Percentiles rank a stretch among this genome's conserved stretches.
phyloP scores from a whole-genome alignment of 2,329 filamentous ascomycete genomes.

The Alternaria sp. region DNA sequence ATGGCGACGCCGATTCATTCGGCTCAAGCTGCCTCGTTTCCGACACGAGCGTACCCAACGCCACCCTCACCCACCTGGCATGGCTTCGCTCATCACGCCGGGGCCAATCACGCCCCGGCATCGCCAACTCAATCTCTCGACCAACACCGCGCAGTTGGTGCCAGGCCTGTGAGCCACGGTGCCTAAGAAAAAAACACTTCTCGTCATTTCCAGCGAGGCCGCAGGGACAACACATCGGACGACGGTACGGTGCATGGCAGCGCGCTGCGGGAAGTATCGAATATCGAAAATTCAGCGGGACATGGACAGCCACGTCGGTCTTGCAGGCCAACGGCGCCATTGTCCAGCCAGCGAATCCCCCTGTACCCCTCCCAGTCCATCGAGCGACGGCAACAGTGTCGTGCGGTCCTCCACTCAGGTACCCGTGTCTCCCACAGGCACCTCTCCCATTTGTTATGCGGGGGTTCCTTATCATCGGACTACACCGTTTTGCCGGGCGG shows the following conservation, averaged over 20 bases:
- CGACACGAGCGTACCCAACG: constrained; percentile 12
- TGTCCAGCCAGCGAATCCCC: constrained; percentile 21
- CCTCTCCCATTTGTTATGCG: not conserved
- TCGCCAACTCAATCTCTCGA: constrained; percentile 25
- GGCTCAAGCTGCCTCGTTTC: constrained; percentile 18
- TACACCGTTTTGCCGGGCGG: constrained; percentile 4
- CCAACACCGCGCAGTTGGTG: constrained; percentile 19
- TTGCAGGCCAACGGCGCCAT: constrained; percentile 26
- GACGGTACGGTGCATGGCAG: constrained; percentile 19
- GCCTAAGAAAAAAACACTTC: not conserved
- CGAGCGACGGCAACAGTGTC: constrained; percentile 4
- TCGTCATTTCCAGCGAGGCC: constrained; percentile 1
- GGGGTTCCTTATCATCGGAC: constrained; percentile 2
- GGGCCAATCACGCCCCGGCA: constrained; percentile 18
- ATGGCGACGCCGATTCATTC: not conserved
- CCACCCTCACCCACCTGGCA: constrained; percentile 10
- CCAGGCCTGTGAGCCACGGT: not conserved
- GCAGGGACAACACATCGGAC: constrained; percentile 23
- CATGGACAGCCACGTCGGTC: constrained; percentile 41
- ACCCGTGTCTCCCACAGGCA: constrained; percentile 16
- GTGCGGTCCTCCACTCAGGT: constrained; percentile 24
- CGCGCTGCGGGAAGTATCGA: constrained; percentile 25
- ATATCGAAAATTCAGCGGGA: constrained; percentile 17
- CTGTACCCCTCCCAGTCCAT: constrained; percentile 18
- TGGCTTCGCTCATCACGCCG: constrained; percentile 23